Percentiles rank a stretch among this genome's conserved stretches.
Conservation (phyloP, 306 rosid species). For the Clitoria ternatea region DNA sequence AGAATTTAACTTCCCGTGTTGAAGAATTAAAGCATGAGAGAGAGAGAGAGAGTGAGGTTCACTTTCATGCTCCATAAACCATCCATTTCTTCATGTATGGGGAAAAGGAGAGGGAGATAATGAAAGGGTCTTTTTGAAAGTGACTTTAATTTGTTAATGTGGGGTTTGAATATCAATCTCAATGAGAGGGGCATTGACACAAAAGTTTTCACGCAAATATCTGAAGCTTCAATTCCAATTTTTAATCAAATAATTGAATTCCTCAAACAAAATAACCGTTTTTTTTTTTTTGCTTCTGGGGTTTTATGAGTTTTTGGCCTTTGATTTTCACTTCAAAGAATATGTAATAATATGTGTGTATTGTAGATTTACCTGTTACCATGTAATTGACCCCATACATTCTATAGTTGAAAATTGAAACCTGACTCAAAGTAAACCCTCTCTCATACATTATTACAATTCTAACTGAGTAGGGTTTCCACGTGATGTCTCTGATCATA, state of each 20-base stretch:
- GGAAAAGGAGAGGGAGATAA: slow-evolving; percentile 36
- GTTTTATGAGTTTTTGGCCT: slow-evolving; percentile 11
- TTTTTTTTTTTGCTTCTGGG: slow-evolving; percentile 24
- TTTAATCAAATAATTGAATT: no score
- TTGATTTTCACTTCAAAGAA: slow-evolving; percentile 16
- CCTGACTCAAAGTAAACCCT: neutral
- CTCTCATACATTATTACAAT: slow-evolving; percentile 28
- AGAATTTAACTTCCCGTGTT: slow-evolving; percentile 26
- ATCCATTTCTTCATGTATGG: slow-evolving; percentile 49
- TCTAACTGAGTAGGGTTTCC: slow-evolving; percentile 30
- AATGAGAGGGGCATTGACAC: slow-evolving; percentile 32
- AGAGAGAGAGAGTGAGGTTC: slow-evolving; percentile 24
- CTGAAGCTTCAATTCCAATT: neutral
- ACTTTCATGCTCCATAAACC: slow-evolving; percentile 42
- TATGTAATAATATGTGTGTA: neutral
- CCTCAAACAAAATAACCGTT: neutral
- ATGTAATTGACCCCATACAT: neutral
- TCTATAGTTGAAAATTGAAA: neutral
- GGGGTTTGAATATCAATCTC: slow-evolving; percentile 15
- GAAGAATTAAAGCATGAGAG: slow-evolving; percentile 26
- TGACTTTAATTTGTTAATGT: slow-evolving; percentile 32
- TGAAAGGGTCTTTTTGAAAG: slow-evolving; percentile 46
- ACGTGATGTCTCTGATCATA: slow-evolving; percentile 40
- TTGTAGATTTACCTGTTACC: neutral
- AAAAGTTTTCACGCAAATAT: slow-evolving; percentile 29